These are phyloP conservation scores for Fusarium sp. DNA, from an alignment of 2,329 filamentous ascomycete species.

Conservation along the genomic window DNA sequence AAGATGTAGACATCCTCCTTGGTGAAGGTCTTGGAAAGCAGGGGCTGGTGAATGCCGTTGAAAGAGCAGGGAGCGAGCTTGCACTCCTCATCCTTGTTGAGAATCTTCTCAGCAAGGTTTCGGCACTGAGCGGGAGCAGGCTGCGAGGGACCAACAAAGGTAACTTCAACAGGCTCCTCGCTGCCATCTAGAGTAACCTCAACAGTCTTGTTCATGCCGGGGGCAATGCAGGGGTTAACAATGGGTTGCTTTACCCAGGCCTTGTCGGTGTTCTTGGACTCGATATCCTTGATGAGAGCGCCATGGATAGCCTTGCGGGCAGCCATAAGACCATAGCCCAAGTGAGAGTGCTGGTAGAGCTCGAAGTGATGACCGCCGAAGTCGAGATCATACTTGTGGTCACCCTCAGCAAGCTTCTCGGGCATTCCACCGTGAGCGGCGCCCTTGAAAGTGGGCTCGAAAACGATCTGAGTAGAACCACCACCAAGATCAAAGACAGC, in stretches of 20 bases:
- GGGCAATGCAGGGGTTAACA: conserved; percentile 85
- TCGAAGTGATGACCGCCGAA: conserved; percentile 93
- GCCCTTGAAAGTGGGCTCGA: conserved; percentile 90
- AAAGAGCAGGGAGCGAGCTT: conserved; percentile 93
- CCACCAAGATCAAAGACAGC: conserved; percentile 96
- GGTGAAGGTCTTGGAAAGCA: conserved; percentile 89
- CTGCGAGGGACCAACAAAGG: conserved; percentile 85
- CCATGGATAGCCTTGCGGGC: conserved; percentile 88
- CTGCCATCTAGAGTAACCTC: conserved; percentile 76
- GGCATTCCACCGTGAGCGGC: conserved; percentile 81
- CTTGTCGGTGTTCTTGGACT: conserved; percentile 65
- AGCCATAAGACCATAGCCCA: conserved; percentile 96
- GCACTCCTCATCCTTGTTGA: conserved; percentile 87
- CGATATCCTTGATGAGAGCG: conserved; percentile 75
- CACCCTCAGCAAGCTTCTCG: conserved; percentile 83
- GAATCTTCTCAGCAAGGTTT: conserved; percentile 86
- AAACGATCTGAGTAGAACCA: conserved; percentile 98
- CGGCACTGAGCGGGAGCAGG: conserved; percentile 88
- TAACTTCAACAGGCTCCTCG: conserved; percentile 69
- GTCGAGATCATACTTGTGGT: conserved; percentile 93
- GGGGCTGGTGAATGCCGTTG: conserved; percentile 95
- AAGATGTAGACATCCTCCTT: conserved; percentile 95
- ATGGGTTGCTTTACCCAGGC: conserved; percentile 78
- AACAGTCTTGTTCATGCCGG: conserved; percentile 79
- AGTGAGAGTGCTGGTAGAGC: conserved; percentile 97